These are phyloP conservation scores for Trichoderma breve DNA, from an alignment of 2,329 filamentous ascomycete species.

Conservation along the genomic window DNA sequence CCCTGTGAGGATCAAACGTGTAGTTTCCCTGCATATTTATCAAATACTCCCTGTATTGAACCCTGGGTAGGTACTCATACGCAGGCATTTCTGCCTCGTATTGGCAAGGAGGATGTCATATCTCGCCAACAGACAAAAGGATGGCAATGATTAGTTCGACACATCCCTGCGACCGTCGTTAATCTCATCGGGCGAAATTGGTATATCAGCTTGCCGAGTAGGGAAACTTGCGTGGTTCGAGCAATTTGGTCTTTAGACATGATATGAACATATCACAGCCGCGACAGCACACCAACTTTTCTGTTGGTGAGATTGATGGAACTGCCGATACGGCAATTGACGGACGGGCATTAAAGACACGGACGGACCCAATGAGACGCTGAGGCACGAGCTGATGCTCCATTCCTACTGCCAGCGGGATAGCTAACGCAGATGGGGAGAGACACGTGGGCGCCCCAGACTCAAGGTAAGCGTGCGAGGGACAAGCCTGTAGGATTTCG, in stretches of 20 bases:
- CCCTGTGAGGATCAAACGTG: not conserved
- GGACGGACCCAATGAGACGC: not conserved
- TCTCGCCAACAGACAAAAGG: not conserved
- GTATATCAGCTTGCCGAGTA: not conserved
- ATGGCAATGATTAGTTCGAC: not conserved
- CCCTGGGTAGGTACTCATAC: not conserved
- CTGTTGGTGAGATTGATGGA: not conserved
- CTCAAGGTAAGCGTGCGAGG: not conserved
- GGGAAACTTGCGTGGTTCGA: not conserved
- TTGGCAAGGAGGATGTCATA: not conserved
- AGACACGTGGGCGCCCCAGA: slow-evolving; percentile 13
- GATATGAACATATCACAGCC: not conserved
- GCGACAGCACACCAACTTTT: not conserved
- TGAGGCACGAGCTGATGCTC: slow-evolving; percentile 1
- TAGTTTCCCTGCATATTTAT: not conserved
- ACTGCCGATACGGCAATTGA: not conserved
- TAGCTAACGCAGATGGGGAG: not conserved
- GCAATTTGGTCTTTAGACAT: not conserved
- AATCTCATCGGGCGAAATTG: not conserved
- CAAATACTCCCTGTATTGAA: not conserved
- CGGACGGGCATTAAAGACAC: not conserved
- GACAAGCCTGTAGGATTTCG: not conserved
- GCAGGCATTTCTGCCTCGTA: not conserved
- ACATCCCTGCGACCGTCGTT: not conserved
- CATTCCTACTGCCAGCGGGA: not conserved